Percentiles rank a stretch among this genome's conserved stretches.
Evolutionary conservation across 2,329 filamentous ascomycete genomes (phyloP).

Genomic region (Exophiala bonariae): DNA sequence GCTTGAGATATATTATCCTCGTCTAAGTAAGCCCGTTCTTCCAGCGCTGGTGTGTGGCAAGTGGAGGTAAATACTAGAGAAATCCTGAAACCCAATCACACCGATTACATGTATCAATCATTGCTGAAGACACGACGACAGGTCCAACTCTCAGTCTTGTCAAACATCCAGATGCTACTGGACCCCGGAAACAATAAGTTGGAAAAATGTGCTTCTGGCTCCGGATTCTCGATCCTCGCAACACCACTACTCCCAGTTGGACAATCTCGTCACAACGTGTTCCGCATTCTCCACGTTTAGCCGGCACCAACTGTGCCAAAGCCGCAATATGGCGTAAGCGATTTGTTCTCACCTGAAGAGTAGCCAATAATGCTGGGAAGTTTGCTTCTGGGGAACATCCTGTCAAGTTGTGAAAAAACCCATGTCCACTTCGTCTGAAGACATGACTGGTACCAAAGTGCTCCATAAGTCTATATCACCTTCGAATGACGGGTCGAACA

Average conservation of each 20-base stretch:
- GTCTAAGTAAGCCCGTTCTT: conserved; percentile 4
- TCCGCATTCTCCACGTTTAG: neutral
- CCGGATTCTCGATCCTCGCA: conserved; percentile 4
- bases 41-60: neutral
- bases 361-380: neutral
- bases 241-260: neutral
- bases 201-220: neutral
- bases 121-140: neutral
- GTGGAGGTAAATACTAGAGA: conserved; percentile 2
- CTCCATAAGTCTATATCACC: conserved; percentile 3
- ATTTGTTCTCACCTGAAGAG: neutral
- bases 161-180: conserved; percentile 1
- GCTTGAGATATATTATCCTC: no score
- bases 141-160: neutral
- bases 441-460: neutral
- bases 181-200: neutral
- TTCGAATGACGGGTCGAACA: conserved; percentile 5
- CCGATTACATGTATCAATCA: conserved; percentile 1
- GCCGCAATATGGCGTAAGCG: neutral
- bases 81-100: neutral
- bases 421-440: conserved; percentile 3
- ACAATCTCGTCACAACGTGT: conserved; percentile 2
- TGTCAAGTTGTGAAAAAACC: neutral
- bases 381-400: conserved; percentile 3
- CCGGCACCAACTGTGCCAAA: neutral